A percentile compares a stretch with the other conserved stretches of the same genome.
These are phyloP conservation scores for Phialophora expanda DNA, from an alignment of 2,329 filamentous ascomycete genomes.

Conservation along the genomic window DNA sequence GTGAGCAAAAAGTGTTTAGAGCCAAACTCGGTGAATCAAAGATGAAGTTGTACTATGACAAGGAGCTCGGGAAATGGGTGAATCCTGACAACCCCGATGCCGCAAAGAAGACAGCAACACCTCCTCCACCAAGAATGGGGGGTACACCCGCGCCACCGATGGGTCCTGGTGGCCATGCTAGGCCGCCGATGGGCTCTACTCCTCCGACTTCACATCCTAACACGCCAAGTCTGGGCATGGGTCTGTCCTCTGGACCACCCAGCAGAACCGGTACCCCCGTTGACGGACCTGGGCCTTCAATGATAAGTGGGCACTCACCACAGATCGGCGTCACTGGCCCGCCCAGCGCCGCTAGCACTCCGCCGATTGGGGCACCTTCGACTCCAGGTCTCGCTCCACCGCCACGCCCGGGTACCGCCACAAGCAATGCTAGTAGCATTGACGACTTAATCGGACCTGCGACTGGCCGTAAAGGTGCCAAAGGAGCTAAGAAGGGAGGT, in stretches of 20 bases:
- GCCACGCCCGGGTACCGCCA: slow-evolving; percentile 73
- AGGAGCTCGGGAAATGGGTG: slow-evolving; percentile 96
- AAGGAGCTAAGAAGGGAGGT: slow-evolving; percentile 67
- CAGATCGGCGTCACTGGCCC: slow-evolving; percentile 41
- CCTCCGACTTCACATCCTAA: slow-evolving; percentile 25
- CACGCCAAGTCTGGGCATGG: slow-evolving; percentile 25
- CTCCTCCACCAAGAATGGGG: slow-evolving; percentile 74
- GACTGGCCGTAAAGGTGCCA: slow-evolving; percentile 61
- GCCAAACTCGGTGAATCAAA: slow-evolving; percentile 91
- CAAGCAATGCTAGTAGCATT: slow-evolving; percentile 92
- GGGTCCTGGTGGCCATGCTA: slow-evolving; percentile 22
- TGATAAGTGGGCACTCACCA: slow-evolving; percentile 29
- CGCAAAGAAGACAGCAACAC: slow-evolving; percentile 68
- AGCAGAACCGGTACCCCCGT: slow-evolving; percentile 36
- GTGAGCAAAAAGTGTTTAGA: slow-evolving; percentile 67
- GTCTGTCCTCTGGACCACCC: slow-evolving; percentile 26
- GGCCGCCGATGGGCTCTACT: slow-evolving; percentile 12
- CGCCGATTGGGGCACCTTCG: slow-evolving; percentile 39
- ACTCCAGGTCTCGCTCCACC: slow-evolving; percentile 46
- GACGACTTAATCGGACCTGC: slow-evolving; percentile 85
- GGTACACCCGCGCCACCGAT: slow-evolving; percentile 41
- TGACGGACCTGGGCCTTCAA: slow-evolving; percentile 18
- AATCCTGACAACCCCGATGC: slow-evolving; percentile 84
- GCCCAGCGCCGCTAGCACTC: slow-evolving; percentile 38
- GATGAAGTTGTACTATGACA: slow-evolving; percentile 91